Conservation (phyloP, 1,284 basidiomycete genomes). For the Fomitiporia mediterranea region DNA sequence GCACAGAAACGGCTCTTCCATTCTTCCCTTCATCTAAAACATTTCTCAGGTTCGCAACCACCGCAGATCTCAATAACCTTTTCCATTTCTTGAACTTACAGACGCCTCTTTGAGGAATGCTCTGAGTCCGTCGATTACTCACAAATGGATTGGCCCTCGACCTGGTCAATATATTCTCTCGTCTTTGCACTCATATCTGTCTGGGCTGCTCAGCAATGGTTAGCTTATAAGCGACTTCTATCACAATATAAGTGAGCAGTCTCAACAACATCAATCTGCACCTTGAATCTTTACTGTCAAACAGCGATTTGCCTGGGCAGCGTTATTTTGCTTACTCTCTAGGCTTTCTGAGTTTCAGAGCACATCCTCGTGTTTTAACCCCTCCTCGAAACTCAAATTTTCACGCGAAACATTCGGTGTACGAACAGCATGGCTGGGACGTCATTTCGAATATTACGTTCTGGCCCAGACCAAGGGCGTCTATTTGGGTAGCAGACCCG, state of each 20-base stretch:
- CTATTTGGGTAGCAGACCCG: conserved; percentile 7
- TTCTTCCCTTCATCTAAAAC: too few relatives aligned
- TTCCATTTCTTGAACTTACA: too few relatives aligned
- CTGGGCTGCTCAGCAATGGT: background rate
- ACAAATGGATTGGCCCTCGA: background rate
- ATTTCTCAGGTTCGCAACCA: conserved; percentile 2
- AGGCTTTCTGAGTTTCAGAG: conserved; percentile 1
- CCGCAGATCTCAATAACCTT: background rate
- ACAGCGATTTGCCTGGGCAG: conserved; percentile 2
- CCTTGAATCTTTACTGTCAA: too few relatives aligned
- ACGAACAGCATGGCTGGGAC: conserved; percentile 4
- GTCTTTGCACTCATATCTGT: background rate
- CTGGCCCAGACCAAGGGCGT: conserved; percentile 1
- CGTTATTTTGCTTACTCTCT: conserved; percentile 2
- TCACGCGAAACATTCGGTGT: background rate
- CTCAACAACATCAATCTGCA: too few relatives aligned
- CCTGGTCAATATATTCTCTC: background rate
- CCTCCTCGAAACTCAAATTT: conserved; percentile 1
- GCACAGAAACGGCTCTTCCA: too few relatives aligned
- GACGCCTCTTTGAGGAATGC: too few relatives aligned
- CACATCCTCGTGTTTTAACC: background rate
- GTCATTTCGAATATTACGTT: background rate
- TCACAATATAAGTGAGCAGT: background rate
- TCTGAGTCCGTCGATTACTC: too few relatives aligned
- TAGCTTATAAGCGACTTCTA: background rate